Evolutionary conservation across 305 asterid genomes (phyloP).

Genomic region (Caryopteris hybrid): DNA sequence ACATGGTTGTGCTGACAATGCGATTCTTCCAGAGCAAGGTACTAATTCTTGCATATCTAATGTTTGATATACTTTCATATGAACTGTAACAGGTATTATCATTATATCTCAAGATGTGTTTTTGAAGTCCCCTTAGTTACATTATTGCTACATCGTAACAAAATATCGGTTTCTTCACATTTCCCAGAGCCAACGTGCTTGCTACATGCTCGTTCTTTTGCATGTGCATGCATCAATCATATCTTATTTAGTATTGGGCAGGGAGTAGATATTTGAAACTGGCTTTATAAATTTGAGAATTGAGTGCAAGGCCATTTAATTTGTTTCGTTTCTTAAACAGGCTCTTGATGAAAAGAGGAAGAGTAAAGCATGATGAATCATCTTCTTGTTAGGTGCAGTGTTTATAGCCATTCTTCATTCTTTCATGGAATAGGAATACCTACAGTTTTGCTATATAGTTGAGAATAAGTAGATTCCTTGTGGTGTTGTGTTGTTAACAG

Average conservation of each 20-base stretch:
- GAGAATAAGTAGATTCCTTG: conserved; percentile 21
- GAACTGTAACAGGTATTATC: background rate
- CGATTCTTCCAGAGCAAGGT: conserved; percentile 94
- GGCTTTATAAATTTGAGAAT: background rate
- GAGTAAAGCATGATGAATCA: conserved; percentile 48
- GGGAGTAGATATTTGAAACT: background rate
- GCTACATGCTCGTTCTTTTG: background rate
- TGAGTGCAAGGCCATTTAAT: background rate
- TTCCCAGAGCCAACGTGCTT: background rate
- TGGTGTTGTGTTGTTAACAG: conserved; percentile 20
- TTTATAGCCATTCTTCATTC: conserved; percentile 53
- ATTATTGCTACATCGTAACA: no score
- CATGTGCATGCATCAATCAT: no score
- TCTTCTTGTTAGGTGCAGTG: conserved; percentile 29
- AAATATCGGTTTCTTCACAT: background rate
- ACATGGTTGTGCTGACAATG: conserved; percentile 73
- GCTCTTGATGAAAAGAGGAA: conserved; percentile 88
- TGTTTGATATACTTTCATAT: background rate
- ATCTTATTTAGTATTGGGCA: no score
- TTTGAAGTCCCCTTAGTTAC: no score
- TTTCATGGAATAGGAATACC: conserved; percentile 39
- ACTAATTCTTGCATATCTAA: conserved; percentile 18
- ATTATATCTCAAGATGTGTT: no score
- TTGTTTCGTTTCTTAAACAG: conserved; percentile 32
- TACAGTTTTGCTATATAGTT: conserved; percentile 31